Evolutionary conservation across 345 rosid genomes (phyloP), one percentile per base, ranked within the genome.

Genomic region (Camelina sativa): DNA sequence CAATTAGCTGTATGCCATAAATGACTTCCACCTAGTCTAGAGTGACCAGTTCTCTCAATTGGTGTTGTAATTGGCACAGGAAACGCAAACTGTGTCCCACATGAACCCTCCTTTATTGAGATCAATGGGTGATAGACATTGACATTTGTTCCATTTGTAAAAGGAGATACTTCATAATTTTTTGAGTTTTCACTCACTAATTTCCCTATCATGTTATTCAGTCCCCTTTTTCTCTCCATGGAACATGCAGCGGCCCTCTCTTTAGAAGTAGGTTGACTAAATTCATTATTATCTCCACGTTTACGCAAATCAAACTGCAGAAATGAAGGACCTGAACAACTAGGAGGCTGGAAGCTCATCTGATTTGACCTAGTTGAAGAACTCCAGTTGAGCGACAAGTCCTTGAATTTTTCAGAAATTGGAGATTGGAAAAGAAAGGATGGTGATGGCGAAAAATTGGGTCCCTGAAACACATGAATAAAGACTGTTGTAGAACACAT

Each of bases 281-380:
- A 79, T 59, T 85, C 94, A 85, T 13, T 79, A 67, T 15, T 69
- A 62, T 77, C 84, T 82, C 67, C 85, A 83, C 46, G 56, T 60
- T 78, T 72, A 67, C 61, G 88, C 69, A 83, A 25, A 67, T 86
- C 93, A 73, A 87, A 67, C 69, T 87, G 92, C 72, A 85, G 23
- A 81, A 83, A 80, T 11, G 88, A 79, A 62, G 97, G 82, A 80
- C 76, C 83, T 79, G 86, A 86, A 55, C 86, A 69, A 73, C 73
- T 82, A 58, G 94, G 88, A 16, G 97, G 94, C 83, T 83, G 96
- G 92, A 85, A 86, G 60, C 89, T 91, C 17, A 85, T 87, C 52
- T 91, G 94, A 72, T 95, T 90, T 46, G 91, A 84, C 74, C 89
- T 87, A 60, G 87, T 84, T 69, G 91, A 83, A 43, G 86, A 89